phyloP scores from a whole-genome alignment of 2,329 filamentous ascomycete genomes.

The Aspergillus japonicus region DNA sequence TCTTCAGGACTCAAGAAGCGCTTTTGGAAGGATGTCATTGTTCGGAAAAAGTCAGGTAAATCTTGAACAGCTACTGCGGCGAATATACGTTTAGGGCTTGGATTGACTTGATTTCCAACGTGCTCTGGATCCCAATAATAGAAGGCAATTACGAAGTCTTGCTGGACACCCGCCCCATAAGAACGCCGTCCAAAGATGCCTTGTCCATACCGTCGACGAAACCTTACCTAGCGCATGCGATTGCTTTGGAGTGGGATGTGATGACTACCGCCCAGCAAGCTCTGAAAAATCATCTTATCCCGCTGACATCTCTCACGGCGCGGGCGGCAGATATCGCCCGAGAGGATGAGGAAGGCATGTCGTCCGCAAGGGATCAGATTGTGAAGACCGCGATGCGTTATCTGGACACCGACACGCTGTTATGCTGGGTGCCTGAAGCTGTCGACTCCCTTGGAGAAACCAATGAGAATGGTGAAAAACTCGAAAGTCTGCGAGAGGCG shows the following conservation, averaged over 20 bases:
- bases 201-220: conserved; percentile 73
- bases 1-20: conserved; percentile 60
- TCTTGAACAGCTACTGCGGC: neutral
- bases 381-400: conserved; percentile 74
- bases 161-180: conserved; percentile 76
- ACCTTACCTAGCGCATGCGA: conserved; percentile 75
- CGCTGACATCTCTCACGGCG: conserved; percentile 79
- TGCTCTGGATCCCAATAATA: neutral
- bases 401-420: conserved; percentile 83
- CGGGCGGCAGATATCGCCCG: conserved; percentile 77
- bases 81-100: neutral
- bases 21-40: conserved; percentile 84
- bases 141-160: conserved; percentile 61
- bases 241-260: conserved; percentile 91
- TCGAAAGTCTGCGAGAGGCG: conserved; percentile 65
- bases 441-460: conserved; percentile 53
- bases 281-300: conserved; percentile 81
- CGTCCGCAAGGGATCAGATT: conserved; percentile 61
- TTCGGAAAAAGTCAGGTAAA: conserved; percentile 65
- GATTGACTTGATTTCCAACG: conserved; percentile 6
- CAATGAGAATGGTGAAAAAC: conserved; percentile 45
- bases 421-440: conserved; percentile 77
- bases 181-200: conserved; percentile 70
- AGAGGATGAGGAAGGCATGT: conserved; percentile 59
- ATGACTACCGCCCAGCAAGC: conserved; percentile 80